Percentiles rank a stretch among this genome's conserved stretches.
Evolutionary conservation across 2,329 filamentous ascomycete genomes (phyloP).

Genomic region (Diaporthe caulivora): DNA sequence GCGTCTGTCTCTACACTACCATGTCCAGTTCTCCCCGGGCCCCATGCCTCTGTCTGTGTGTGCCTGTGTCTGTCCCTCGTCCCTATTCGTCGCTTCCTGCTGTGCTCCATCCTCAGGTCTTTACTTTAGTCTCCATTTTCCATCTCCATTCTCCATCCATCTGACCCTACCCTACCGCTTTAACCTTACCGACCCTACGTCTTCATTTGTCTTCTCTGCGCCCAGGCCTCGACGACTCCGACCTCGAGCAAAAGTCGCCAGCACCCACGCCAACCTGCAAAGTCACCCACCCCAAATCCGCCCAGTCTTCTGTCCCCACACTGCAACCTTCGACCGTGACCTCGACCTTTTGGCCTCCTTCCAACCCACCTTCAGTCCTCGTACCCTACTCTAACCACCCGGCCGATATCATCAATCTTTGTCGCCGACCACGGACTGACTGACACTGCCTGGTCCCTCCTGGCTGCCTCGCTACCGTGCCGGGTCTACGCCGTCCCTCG

Average conservation of each 20-base stretch:
- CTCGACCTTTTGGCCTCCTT: conserved; percentile 15
- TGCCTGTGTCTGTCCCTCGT: conserved; percentile 5
- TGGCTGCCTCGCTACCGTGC: not conserved
- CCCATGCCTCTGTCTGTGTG: too few relatives aligned
- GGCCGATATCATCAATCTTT: not conserved
- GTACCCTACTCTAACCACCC: not conserved
- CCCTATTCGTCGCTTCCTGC: conserved; percentile 28
- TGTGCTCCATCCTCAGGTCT: conserved; percentile 3
- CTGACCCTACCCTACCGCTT: not conserved
- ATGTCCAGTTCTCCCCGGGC: not conserved
- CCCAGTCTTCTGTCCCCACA: conserved; percentile 22
- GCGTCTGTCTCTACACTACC: not conserved
- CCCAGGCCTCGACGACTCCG: not conserved
- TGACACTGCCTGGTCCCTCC: not conserved
- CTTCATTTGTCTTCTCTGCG: not conserved
- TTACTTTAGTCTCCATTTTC: conserved; percentile 32
- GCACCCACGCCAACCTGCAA: not conserved
- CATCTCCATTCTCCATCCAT: conserved; percentile 14
- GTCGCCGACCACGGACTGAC: not conserved
- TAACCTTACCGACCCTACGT: not conserved
- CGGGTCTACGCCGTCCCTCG: not conserved
- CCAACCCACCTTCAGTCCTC: not conserved
- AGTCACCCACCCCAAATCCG: not conserved
- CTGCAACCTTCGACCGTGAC: conserved; percentile 22
- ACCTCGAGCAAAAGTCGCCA: not conserved